phyloP scores from a whole-genome alignment of 345 rosid genomes.

The Eucalyptus sideroxylon region DNA sequence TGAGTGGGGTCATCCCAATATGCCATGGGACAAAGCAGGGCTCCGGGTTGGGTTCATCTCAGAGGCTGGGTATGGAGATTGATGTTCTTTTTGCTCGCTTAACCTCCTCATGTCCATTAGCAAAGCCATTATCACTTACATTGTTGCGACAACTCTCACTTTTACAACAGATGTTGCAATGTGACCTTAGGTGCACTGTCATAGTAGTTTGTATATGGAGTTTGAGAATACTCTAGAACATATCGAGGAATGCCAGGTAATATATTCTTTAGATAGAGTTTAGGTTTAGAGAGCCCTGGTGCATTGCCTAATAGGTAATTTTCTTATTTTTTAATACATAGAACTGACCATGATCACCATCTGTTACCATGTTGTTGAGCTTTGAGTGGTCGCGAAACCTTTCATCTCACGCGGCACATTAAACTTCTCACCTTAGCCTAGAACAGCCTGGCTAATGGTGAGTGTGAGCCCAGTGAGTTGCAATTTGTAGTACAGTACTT shows the following conservation, averaged over 20 bases:
- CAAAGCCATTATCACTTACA: not conserved
- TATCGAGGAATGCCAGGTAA: not conserved
- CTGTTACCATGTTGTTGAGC: not conserved
- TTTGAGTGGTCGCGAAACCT: not conserved
- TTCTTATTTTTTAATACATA: not conserved
- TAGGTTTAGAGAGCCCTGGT: not conserved
- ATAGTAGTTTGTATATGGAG: not conserved
- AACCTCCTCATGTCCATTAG: not conserved
- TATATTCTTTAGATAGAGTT: not conserved
- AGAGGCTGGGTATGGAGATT: slow-evolving; percentile 53
- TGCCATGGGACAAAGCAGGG: slow-evolving; percentile 96
- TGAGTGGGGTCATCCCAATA: slow-evolving; percentile 81
- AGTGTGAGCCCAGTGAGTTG: not conserved
- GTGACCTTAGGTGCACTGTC: not conserved
- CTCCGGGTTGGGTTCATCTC: slow-evolving; percentile 88
- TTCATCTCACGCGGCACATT: not conserved
- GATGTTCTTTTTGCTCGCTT: not conserved
- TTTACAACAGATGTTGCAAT: not conserved
- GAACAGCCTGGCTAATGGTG: not conserved
- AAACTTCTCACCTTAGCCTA: not conserved
- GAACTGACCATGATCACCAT: not conserved
- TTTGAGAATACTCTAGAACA: not conserved
- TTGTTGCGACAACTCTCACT: not conserved
- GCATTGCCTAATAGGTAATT: not conserved
- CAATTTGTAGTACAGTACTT: not conserved